phyloP scores from a whole-genome alignment of 2,329 filamentous ascomycete genomes.

The Epicoccum sorghinum region DNA sequence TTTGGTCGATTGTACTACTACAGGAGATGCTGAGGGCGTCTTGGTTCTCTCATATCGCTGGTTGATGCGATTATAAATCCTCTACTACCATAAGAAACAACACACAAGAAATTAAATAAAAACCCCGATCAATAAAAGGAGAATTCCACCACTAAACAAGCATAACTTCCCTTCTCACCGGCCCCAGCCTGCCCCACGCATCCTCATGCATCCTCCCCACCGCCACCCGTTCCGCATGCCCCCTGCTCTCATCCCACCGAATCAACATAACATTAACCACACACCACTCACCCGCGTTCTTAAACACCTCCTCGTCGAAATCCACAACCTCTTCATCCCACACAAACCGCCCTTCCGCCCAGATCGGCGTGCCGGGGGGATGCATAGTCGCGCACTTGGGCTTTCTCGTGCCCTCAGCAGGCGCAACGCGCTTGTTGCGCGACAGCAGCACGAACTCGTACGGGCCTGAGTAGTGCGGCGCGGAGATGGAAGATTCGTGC shows the following conservation, averaged over 20 bases:
- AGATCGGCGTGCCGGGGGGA: constrained; percentile 42
- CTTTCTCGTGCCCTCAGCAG: constrained; percentile 17
- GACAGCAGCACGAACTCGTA: constrained; percentile 41
- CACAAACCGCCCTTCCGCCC: constrained; percentile 34
- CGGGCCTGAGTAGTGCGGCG: constrained; percentile 23
- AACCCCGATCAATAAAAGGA: no score
- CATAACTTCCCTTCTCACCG: constrained; percentile 33
- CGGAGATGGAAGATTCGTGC: constrained; percentile 28
- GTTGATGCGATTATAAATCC: no score
- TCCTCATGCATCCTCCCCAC: constrained; percentile 43
- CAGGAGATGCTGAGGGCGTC: neutral
- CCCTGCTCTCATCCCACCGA: constrained; percentile 31
- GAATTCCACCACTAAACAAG: constrained; percentile 3
- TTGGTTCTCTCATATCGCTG: no score
- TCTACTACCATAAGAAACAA: no score
- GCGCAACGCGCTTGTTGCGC: constrained; percentile 32
- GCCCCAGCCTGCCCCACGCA: constrained; percentile 30
- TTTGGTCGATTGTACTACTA: no score
- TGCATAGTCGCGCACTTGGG: constrained; percentile 29
- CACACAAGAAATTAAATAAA: no score
- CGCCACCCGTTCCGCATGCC: constrained; percentile 34
- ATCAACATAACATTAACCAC: constrained; percentile 45
- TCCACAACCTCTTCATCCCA: constrained; percentile 38
- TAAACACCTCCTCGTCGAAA: constrained; percentile 31
- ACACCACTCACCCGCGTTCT: constrained; percentile 32